Percentiles rank a stretch among this genome's conserved stretches.
Evolutionary conservation across 805 yeast species (phyloP).

Genomic region (Pichia californica): DNA sequence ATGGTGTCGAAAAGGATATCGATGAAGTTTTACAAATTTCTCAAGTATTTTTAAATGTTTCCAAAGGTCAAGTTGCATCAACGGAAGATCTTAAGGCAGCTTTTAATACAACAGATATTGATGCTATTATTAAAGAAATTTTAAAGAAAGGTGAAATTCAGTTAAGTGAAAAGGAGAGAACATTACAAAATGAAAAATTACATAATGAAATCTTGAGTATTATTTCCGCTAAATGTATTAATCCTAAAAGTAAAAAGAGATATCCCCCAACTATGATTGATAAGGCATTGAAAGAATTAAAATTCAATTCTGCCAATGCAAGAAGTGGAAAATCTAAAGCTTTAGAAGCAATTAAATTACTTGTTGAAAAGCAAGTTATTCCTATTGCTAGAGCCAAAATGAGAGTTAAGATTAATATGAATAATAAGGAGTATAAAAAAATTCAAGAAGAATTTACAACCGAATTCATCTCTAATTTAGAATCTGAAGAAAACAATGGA

Average conservation of each 20-base stretch:
- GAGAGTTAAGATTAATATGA: constrained; percentile 67
- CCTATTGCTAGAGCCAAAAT: constrained; percentile 94
- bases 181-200: constrained; percentile 49
- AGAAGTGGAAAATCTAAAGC: constrained; percentile 75
- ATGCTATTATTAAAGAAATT: constrained; percentile 73
- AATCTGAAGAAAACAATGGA: constrained; percentile 10
- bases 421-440: constrained; percentile 44
- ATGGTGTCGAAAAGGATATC: constrained; percentile 81
- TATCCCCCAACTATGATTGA: constrained; percentile 94
- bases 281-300: constrained; percentile 71
- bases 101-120: constrained; percentile 71
- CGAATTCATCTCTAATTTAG: constrained; percentile 11
- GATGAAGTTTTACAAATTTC: constrained; percentile 96
- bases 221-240: constrained; percentile 84
- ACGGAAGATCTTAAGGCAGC: constrained; percentile 70
- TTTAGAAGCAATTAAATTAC: constrained; percentile 76
- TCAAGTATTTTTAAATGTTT: constrained; percentile 88
- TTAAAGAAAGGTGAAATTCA: constrained; percentile 90
- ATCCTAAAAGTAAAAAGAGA: constrained; percentile 82
- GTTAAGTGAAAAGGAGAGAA: constrained; percentile 87
- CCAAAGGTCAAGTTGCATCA: constrained; percentile 90
- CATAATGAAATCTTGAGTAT: constrained; percentile 73
- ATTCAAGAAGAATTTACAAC: constrained; percentile 21
- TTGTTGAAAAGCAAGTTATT: constrained; percentile 72
- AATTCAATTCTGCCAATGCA: constrained; percentile 65